Conservation (phyloP, 2,329 filamentous ascomycete genomes). For the Pochonia chlamydosporia region DNA sequence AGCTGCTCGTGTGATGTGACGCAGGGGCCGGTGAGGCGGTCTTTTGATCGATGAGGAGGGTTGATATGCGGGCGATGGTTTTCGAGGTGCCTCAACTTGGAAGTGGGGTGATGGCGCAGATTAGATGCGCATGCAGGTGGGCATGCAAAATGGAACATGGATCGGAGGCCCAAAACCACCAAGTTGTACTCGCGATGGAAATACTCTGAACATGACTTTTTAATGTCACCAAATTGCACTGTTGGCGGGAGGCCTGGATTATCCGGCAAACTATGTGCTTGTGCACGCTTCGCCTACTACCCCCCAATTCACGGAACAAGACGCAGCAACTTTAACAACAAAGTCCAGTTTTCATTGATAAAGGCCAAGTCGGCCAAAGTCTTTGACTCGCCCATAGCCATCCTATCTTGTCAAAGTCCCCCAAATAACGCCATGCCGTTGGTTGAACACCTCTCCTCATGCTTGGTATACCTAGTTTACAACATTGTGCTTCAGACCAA, state of each 20-base stretch:
- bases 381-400: too few relatives aligned
- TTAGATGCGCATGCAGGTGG: too few relatives aligned
- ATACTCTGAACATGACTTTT: too few relatives aligned
- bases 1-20: conserved; percentile 1
- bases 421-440: conserved; percentile 3
- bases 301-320: too few relatives aligned
- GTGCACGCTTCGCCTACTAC: too few relatives aligned
- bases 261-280: too few relatives aligned
- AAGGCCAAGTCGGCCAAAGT: too few relatives aligned
- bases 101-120: not conserved
- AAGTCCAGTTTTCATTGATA: not conserved
- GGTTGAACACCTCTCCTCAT: not conserved
- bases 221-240: too few relatives aligned
- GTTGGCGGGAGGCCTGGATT: too few relatives aligned
- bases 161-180: too few relatives aligned
- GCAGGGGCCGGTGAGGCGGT: not conserved
- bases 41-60: not conserved
- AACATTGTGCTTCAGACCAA: not conserved
- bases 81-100: conserved; percentile 3
- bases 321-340: not conserved
- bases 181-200: too few relatives aligned
- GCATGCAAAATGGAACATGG: too few relatives aligned
- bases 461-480: conserved; percentile 6
- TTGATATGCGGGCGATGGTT: not conserved
- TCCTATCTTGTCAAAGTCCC: not conserved